Evolutionary conservation across 202 grass and related monocot genomes (phyloP).

Genomic region (Zizania palustris): DNA sequence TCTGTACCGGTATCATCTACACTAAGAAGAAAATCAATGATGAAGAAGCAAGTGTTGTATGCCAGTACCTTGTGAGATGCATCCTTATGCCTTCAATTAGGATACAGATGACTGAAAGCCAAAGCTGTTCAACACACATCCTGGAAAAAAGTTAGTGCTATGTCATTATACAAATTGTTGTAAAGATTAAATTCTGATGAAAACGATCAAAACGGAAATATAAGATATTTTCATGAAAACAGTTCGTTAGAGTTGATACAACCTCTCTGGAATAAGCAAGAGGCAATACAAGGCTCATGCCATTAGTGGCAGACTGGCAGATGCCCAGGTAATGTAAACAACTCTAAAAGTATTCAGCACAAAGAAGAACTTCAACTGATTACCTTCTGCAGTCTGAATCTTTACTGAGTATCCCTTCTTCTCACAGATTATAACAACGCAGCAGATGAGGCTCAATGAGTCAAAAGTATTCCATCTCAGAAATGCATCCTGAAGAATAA

Average conservation of each 20-base stretch:
- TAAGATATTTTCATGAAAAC: not conserved
- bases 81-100: slow-evolving; percentile 21
- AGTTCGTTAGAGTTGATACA: not conserved
- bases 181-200: not conserved
- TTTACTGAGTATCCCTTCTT: not conserved
- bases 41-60: not conserved
- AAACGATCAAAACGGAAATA: not conserved
- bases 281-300: not conserved
- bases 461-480: not conserved
- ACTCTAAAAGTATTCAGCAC: not conserved
- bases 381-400: slow-evolving; percentile 34
- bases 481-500: slow-evolving; percentile 31
- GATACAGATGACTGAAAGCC: not conserved
- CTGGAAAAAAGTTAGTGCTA: slow-evolving; percentile 5
- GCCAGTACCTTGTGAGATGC: slow-evolving; percentile 30
- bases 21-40: no score
- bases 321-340: not conserved
- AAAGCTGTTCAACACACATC: slow-evolving; percentile 9
- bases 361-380: slow-evolving; percentile 24
- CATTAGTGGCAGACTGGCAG: not conserved
- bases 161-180: slow-evolving; percentile 3
- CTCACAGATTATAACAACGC: not conserved
- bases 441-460: not conserved
- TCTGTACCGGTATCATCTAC: not conserved
- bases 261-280: not conserved